These are phyloP conservation scores for Talaromyces sp. DNA, from an alignment of 2,329 filamentous ascomycete species.

Conservation along the genomic window DNA sequence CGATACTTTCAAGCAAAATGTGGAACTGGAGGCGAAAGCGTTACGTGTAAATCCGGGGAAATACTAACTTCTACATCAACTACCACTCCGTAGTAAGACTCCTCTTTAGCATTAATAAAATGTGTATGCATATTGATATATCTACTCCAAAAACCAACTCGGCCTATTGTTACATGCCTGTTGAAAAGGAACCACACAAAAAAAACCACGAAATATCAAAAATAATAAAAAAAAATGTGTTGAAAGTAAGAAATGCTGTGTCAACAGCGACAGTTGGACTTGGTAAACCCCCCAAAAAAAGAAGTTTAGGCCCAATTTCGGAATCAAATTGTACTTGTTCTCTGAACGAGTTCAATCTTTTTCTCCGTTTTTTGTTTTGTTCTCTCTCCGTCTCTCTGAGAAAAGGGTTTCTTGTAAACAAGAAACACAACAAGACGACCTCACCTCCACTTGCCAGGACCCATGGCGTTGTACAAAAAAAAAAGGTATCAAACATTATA, in stretches of 20 bases:
- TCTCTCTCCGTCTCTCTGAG: not conserved
- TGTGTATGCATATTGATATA: not conserved
- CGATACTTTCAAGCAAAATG: too few relatives aligned
- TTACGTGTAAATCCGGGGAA: too few relatives aligned
- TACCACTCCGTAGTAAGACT: too few relatives aligned
- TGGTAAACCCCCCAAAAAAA: not conserved
- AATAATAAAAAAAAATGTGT: not conserved
- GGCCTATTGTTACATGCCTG: slow-evolving; percentile 4
- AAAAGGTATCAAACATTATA: slow-evolving; percentile 1
- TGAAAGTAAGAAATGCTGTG: slow-evolving; percentile 6
- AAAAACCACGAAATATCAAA: not conserved
- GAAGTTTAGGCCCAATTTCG: not conserved
- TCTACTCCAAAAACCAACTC: not conserved
- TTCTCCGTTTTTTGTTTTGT: not conserved
- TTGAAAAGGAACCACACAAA: not conserved
- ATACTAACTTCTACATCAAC: too few relatives aligned
- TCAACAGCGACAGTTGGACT: slow-evolving; percentile 1
- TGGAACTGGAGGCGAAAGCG: too few relatives aligned
- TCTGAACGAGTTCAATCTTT: not conserved
- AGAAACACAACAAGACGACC: not conserved
- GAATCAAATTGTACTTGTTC: not conserved
- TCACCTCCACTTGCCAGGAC: not conserved
- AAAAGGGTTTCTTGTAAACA: not conserved
- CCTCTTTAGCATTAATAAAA: not conserved
- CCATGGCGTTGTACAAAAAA: not conserved